These are phyloP conservation scores for Chlorophyllum brunneum DNA, from an alignment of 768 basidiomycete genomes.

Conservation along the genomic window DNA sequence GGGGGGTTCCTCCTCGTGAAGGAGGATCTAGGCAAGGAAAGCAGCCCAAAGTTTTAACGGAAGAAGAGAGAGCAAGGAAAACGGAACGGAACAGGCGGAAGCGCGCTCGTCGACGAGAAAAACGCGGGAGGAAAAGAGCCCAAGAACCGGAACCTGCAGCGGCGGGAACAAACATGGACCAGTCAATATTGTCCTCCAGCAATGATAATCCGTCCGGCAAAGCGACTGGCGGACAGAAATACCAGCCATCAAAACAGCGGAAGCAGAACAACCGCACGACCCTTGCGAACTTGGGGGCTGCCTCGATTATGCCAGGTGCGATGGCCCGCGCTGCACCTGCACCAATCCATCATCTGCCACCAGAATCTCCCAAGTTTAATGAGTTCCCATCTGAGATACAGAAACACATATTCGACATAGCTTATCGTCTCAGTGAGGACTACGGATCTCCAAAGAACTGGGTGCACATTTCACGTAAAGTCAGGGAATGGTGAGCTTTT, in stretches of 20 bases:
- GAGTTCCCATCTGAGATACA: neutral
- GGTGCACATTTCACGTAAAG: neutral
- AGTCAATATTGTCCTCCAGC: no score
- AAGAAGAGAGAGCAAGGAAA: neutral
- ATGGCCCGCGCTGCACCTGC: neutral
- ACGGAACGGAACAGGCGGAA: neutral
- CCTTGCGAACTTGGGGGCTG: no score
- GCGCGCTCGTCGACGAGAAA: no score
- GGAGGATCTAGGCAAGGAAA: no score
- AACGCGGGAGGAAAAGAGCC: neutral
- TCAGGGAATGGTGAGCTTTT: constrained; percentile 1
- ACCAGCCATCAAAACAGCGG: neutral
- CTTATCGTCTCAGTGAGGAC: neutral
- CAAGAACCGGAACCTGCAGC: neutral
- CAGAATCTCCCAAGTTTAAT: neutral
- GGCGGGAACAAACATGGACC: neutral
- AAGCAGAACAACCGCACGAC: neutral
- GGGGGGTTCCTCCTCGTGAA: no score
- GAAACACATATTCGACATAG: constrained; percentile 3
- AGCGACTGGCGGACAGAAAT: no score
- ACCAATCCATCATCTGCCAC: neutral
- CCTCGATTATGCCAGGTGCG: no score
- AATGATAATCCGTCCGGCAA: no score
- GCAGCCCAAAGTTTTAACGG: neutral
- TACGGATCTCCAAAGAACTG: neutral